Base-by-base conservation (phyloP, 2,329 filamentous ascomycete species). In the Cordyceps cateniannulata region DNA sequence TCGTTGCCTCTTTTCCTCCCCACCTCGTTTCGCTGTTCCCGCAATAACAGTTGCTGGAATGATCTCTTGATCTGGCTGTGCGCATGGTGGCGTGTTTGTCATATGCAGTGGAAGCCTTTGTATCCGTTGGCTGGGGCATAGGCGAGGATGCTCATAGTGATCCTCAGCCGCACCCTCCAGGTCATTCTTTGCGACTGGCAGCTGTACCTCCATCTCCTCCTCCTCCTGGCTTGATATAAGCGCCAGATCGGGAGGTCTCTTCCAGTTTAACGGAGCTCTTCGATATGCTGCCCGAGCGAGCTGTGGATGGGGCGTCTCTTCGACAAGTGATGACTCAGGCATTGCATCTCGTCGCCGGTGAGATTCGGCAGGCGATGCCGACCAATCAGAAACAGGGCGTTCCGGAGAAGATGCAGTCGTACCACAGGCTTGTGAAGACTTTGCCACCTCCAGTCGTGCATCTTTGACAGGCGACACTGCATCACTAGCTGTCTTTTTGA, bases 151-250 rank as follows among this genome's bases (percentile, higher is more conserved):
- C 20, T 6, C 8, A 20, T 48, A 25, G 18, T n/a, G 42, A 25
- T 16, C 9, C 18, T 48, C 35, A 9, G 10, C 4, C 4, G 44
- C 29, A 27, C 27, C 48, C 29, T 54, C 14, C 40, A 29, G 25
- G 27, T 53, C 57, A 42, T 63, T 59, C 16, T 68, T 66, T 7
- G 68, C 70, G 42, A 69, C 68, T 1, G 73, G 73, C 5, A 75
- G 63, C 40, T 70, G 69, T 51, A 71, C 69, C 51, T 77, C 75
- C n/a, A 75, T 61, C 9, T 75, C 73, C 16, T 76, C 72, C 24
- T 76, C 74, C 9, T 69, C 62, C 22, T 24, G 44, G 45, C 58
- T 60, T 25, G 50, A 53, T 25, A 27, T n/a, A 32, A 6, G 27
- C 25, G 8, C 5, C 18, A 10, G 3, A 8, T 8, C 7, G 10